Evolutionary conservation across 2,329 filamentous ascomycete genomes (phyloP), one percentile per base, ranked within the genome.

Genomic region (Colletotrichum noveboracense): DNA sequence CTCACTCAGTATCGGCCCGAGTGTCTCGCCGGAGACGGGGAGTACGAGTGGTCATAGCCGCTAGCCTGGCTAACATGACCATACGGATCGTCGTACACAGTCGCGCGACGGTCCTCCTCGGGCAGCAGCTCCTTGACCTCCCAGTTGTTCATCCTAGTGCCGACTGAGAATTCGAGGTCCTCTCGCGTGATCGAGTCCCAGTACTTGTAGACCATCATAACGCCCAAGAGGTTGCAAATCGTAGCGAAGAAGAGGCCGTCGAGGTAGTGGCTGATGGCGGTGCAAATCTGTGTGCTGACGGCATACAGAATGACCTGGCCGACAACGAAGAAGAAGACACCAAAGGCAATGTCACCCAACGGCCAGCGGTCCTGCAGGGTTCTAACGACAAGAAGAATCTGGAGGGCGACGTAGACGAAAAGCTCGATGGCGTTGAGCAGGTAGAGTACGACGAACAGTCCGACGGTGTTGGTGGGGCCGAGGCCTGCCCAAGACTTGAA

Each of bases 201-300:
- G 89, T 98, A 99, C 96, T 99, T 99, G 91, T 99, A 99, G 48
- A 99, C 93, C 97, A 98, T 99, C 97, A 99, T 99, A 76, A 99
- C 96, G 14, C 93, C 95, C 58, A 99, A 88, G 60, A 99, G 87
- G 83, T 99, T 99, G 88, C 96, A 97, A 71, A 96, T 93, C 1
- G 96, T 98, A 6, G 96, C 95, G 82, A 99, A 96, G 87, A 98
- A 98, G 64, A 98, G 86, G 1, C 96, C 96, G 82, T 99, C 97
- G 65, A 99, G 86, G 83, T 98, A 99, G 85, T 99, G 97, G 85
- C 95, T 93, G 52, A 96, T 92, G 62, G 92, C 91, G 67, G 93
- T 90, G 87, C 97, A 99, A 81, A 99, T 96, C 77, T 90, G 92
- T 78, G 93, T 90, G 86, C 95, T 97, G 82, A 98, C 95, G 28